phyloP scores from a whole-genome alignment of 352 stramenopile species.

The Salisapilia sapeloensis region DNA sequence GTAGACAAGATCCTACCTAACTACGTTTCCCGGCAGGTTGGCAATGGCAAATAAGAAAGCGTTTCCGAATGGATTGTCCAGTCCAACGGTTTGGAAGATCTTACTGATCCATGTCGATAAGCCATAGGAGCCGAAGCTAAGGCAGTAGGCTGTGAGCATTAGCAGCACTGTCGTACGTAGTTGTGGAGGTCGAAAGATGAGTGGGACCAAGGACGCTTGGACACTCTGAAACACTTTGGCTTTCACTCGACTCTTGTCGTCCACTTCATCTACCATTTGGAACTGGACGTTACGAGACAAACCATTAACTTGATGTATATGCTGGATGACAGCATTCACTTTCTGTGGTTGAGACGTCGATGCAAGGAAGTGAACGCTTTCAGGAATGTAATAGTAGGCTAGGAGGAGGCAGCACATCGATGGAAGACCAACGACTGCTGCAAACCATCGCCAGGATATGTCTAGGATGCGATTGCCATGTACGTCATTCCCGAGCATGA shows the following conservation, averaged over 20 bases:
- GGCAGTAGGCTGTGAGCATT: constrained; percentile 46
- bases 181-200: constrained; percentile 28
- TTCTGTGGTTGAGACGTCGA: constrained; percentile 37
- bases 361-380: constrained; percentile 66
- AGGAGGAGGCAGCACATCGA: constrained; percentile 52
- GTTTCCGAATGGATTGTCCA: constrained; percentile 86
- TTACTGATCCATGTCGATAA: constrained; percentile 90
- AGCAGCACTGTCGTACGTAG: constrained; percentile 29
- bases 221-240: not conserved
- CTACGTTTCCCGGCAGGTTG: constrained; percentile 83
- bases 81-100: constrained; percentile 73
- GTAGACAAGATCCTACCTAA: constrained; percentile 23
- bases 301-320: constrained; percentile 34
- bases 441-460: constrained; percentile 74
- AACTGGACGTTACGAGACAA: constrained; percentile 37
- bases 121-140: constrained; percentile 85
- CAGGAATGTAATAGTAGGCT: constrained; percentile 48
- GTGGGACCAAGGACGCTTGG: constrained; percentile 13
- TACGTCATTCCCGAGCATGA: constrained; percentile 61
- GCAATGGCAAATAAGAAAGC: constrained; percentile 83
- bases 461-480: constrained; percentile 41
- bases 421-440: constrained; percentile 47
- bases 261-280: constrained; percentile 40
- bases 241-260: constrained; percentile 5
- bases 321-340: constrained; percentile 35